Base-by-base conservation (phyloP, 768 basidiomycete genomes). In the Rhodosporidiobolus sp. region DNA sequence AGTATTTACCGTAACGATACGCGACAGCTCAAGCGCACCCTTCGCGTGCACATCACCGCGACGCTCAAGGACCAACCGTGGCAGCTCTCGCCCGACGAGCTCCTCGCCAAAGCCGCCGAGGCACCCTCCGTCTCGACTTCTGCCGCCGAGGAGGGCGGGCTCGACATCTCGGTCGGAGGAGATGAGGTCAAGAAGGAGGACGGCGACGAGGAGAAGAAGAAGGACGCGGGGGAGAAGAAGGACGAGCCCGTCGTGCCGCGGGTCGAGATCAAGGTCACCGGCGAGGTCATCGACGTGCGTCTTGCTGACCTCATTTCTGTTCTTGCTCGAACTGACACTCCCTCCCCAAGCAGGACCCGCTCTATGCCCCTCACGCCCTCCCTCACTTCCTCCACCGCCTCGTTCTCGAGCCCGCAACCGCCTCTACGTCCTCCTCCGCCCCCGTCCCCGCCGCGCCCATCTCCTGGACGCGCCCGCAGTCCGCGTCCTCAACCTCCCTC, bases 261-360 rank as follows among this genome's bases (percentile, higher is more conserved):
- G 35, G 52, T 76, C 57, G 61, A 69, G 38, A 6, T 76, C 22
- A 45, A 57, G 22, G 20, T 76, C 20, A 54, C 26, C 1, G 74
- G 70, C 16, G 67, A 72, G 34, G 20, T 76, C 9, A 26, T 95
- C 48, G 94, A 96, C 87, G 94, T 93, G 73, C 48, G 85, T 68
- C 22, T 45, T 35, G 32, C 48, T 60, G n/a, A n/a, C n/a, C 30
- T 38, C 56, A 26, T 19, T 56, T 2, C 61, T 20, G 46, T 35
- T 0, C 34, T 14, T 6, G 30, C 34, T 30, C 50, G 16, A 50
- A 6, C 19, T 59, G 35, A 43, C n/a, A 6, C 28, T 49, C 26
- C 26, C 54, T 38, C 30, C 35, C 0, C 46, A n/a, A 34, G 11
- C 59, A 59, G 58, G 61, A 68, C 46, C 28, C 49, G 46, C 32